These are phyloP conservation scores for Sarocladium strictum DNA, from an alignment of 2,329 filamentous ascomycete species.

Conservation along the genomic window DNA sequence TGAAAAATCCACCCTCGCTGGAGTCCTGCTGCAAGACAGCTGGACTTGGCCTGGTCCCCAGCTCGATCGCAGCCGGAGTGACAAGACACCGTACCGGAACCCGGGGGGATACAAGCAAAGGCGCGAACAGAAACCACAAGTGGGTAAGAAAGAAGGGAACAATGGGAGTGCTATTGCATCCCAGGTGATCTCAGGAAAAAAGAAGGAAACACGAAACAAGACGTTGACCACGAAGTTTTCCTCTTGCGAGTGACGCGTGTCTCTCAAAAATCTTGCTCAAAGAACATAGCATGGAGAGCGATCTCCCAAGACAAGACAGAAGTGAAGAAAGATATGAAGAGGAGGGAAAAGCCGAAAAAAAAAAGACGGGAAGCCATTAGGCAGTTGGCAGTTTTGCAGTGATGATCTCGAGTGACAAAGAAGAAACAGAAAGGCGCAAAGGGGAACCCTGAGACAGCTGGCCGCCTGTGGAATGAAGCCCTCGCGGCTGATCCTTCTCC, in stretches of 20 bases:
- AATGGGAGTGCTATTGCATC: too few relatives aligned
- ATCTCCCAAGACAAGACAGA: not conserved
- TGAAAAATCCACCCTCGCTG: too few relatives aligned
- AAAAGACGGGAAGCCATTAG: too few relatives aligned
- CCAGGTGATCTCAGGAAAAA: not conserved
- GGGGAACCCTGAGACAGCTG: not conserved
- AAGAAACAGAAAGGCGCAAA: not conserved
- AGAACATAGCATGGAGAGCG: not conserved
- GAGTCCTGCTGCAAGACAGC: too few relatives aligned
- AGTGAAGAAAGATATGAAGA: not conserved
- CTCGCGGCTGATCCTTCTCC: not conserved
- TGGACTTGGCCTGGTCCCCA: not conserved
- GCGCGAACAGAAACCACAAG: not conserved
- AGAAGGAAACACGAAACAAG: not conserved
- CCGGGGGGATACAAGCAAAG: not conserved
- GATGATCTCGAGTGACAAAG: not conserved
- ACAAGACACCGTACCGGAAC: too few relatives aligned
- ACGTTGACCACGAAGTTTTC: not conserved
- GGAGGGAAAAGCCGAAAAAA: not conserved
- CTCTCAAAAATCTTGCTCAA: conserved; percentile 6
- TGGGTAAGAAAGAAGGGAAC: too few relatives aligned
- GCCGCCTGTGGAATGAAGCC: not conserved
- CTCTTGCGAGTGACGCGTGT: conserved; percentile 9
- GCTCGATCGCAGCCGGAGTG: not conserved
- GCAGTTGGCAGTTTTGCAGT: not conserved